These are phyloP conservation scores for Inga leiocalycina DNA, from an alignment of 306 rosid species.

Conservation along the genomic window DNA sequence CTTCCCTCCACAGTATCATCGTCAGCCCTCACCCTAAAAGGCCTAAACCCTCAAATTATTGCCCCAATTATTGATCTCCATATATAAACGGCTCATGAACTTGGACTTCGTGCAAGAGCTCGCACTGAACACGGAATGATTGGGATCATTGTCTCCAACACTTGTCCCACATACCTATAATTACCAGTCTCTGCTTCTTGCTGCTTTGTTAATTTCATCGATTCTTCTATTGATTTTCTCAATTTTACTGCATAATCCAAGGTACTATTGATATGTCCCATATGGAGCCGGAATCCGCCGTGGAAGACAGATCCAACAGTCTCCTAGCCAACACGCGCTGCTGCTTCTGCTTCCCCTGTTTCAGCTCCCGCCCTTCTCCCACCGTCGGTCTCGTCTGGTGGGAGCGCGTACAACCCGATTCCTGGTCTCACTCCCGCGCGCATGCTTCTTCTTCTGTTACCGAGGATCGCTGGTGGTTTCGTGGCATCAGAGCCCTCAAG, in stretches of 20 bases:
- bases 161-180: neutral
- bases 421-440: conserved; percentile 26
- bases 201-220: neutral
- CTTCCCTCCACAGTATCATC: neutral
- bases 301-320: conserved; percentile 38
- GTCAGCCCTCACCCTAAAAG: neutral
- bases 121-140: neutral
- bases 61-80: neutral
- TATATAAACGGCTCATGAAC: neutral
- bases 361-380: conserved; percentile 47
- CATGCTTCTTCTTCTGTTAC: neutral
- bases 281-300: conserved; percentile 46
- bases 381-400: conserved; percentile 60
- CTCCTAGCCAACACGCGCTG: conserved; percentile 46
- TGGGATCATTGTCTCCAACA: neutral
- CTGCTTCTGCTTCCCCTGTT: conserved; percentile 66
- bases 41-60: neutral
- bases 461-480: conserved; percentile 70
- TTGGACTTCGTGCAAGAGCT: neutral
- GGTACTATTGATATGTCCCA: conserved; percentile 21
- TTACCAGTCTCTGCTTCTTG: neutral
- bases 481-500: conserved; percentile 59
- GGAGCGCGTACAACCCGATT: conserved; percentile 55
- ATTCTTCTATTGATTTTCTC: neutral
- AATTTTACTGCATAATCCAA: neutral